These are phyloP conservation scores for Cardiospermum halicacabum DNA, from an alignment of 345 rosid species.

Conservation along the genomic window DNA sequence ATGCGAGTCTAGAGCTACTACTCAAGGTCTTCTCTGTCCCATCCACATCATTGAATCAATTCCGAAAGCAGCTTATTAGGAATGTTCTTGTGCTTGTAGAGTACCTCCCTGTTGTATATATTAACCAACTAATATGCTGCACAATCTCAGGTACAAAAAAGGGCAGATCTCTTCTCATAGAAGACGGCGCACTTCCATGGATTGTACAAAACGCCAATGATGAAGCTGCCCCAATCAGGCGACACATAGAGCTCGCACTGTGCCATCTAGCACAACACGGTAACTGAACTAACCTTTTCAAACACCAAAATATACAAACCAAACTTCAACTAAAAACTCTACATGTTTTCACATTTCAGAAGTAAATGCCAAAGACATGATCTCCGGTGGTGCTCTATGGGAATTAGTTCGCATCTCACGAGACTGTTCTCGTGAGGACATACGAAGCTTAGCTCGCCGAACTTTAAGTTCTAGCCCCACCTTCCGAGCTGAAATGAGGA, in stretches of 20 bases:
- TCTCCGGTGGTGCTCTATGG: constrained; percentile 91
- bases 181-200: constrained; percentile 96
- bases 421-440: constrained; percentile 94
- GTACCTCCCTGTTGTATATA: no score
- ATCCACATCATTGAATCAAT: constrained; percentile 2
- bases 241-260: constrained; percentile 95
- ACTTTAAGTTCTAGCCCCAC: constrained; percentile 61
- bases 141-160: constrained; percentile 50
- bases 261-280: constrained; percentile 98
- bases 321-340: background rate
- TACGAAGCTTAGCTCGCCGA: constrained; percentile 76
- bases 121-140: constrained; percentile 6
- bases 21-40: constrained; percentile 51
- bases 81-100: no score
- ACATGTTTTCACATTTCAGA: constrained; percentile 40
- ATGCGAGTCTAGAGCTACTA: constrained; percentile 86
- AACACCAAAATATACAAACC: no score
- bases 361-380: constrained; percentile 90
- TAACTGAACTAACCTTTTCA: constrained; percentile 22
- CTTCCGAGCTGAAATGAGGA: constrained; percentile 62
- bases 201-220: constrained; percentile 88
- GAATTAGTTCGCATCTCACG: constrained; percentile 88
- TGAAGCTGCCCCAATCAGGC: constrained; percentile 86
- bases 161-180: constrained; percentile 80
- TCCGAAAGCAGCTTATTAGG: constrained; percentile 1